Percentiles rank a stretch among this genome's conserved stretches.
Evolutionary conservation across 2,329 filamentous ascomycete species (phyloP).

Genomic region (Aspergillus flavus): DNA sequence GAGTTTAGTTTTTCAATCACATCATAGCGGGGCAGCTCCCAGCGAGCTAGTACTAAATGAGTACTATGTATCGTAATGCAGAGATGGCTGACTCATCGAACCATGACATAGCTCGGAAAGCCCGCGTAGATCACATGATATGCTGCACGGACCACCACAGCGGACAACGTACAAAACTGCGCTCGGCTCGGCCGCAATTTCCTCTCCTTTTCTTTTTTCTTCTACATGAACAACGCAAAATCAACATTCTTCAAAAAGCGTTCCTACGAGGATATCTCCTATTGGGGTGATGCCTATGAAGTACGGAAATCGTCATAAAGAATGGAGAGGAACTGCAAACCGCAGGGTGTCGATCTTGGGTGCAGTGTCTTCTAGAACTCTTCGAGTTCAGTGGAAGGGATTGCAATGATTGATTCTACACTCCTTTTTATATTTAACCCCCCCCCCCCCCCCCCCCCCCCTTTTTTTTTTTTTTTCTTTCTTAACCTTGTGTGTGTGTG

Average conservation of each 20-base stretch:
- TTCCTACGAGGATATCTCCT: conserved; percentile 55
- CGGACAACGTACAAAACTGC: not conserved
- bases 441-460: too few relatives aligned
- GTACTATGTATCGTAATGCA: not conserved
- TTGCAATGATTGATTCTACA: conserved; percentile 64
- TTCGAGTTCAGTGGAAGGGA: conserved; percentile 50
- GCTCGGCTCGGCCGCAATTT: conserved; percentile 21
- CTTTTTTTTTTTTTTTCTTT: conserved; percentile 4
- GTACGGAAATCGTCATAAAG: conserved; percentile 61
- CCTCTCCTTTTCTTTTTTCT: conserved; percentile 33
- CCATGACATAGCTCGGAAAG: too few relatives aligned
- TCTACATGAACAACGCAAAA: conserved; percentile 61
- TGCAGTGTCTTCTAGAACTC: conserved; percentile 55
- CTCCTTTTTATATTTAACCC: conserved; percentile 23
- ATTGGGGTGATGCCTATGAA: conserved; percentile 50
- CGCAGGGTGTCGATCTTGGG: conserved; percentile 57
- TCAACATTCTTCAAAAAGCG: conserved; percentile 60
- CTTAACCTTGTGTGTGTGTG: not conserved
- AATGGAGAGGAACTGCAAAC: conserved; percentile 53
- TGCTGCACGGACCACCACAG: conserved; percentile 18
- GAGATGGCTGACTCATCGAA: conserved; percentile 2
- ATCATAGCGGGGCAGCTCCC: not conserved
- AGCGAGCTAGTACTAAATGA: not conserved
- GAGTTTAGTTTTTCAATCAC: not conserved
- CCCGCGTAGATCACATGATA: conserved; percentile 21